A percentile compares a stretch with the other conserved stretches of the same genome.
Evolutionary conservation across 1,139 yeast genomes (phyloP).

Genomic region (Meyerozyma smithsonii): DNA sequence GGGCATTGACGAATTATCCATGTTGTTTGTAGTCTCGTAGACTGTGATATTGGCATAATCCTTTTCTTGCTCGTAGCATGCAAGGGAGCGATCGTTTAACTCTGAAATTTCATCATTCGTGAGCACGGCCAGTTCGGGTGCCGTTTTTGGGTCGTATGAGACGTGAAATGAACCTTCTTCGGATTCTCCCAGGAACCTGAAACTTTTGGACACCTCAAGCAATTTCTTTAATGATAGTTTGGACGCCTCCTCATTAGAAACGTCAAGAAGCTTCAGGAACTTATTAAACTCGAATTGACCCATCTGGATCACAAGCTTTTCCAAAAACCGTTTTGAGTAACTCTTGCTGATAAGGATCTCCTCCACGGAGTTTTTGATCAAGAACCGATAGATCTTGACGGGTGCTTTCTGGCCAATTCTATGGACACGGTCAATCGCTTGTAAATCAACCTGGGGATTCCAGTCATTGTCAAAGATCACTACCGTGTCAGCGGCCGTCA

Average conservation of each 20-base stretch:
- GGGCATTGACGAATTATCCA: slow-evolving; percentile 17
- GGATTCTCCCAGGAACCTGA: slow-evolving; percentile 12
- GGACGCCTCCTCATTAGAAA: slow-evolving; percentile 10
- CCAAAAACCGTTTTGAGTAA: slow-evolving; percentile 72
- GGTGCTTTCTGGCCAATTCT: slow-evolving; percentile 87
- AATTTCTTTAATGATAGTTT: slow-evolving; percentile 23
- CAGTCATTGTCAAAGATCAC: slow-evolving; percentile 89
- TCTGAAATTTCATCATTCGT: slow-evolving; percentile 43
- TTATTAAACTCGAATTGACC: slow-evolving; percentile 66
- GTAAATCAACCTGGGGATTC: slow-evolving; percentile 96
- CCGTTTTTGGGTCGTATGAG: slow-evolving; percentile 7
- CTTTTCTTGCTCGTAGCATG: slow-evolving; percentile 34
- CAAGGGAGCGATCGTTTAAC: slow-evolving; percentile 48
- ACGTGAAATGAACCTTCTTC: slow-evolving; percentile 10
- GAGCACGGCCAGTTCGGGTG: slow-evolving; percentile 11
- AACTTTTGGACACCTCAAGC: slow-evolving; percentile 25
- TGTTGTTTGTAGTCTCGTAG: slow-evolving; percentile 48
- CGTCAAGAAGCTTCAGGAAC: slow-evolving; percentile 20
- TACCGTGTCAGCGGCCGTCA: slow-evolving; percentile 85
- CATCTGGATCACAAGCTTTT: slow-evolving; percentile 76
- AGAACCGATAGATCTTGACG: slow-evolving; percentile 73
- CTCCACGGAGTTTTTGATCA: slow-evolving; percentile 76
- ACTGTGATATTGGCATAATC: slow-evolving; percentile 41
- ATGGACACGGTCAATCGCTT: slow-evolving; percentile 94
- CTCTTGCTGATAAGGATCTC: slow-evolving; percentile 75